Conservation (phyloP, 352 stramenopile species). For the Pythium dissimile region DNA sequence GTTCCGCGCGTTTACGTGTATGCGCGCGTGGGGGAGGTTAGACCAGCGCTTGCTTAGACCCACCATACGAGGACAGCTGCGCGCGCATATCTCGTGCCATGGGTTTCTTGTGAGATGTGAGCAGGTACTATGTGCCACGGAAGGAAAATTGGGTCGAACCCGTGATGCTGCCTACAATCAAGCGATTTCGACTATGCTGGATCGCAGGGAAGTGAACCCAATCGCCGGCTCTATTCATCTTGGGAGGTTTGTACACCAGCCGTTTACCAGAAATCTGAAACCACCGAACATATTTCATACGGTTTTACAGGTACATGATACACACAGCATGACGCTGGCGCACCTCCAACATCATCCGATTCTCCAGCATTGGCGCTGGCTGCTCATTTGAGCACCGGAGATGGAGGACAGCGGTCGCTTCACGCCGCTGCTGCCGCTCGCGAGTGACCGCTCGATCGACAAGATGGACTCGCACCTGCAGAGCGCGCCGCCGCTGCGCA, state of each 20-base stretch:
- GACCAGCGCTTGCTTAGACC: not conserved
- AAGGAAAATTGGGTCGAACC: too few species aligned
- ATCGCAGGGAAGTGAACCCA: not conserved
- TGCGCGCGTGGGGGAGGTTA: not conserved
- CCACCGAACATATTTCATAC: not conserved
- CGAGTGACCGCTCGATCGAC: conserved; percentile 20
- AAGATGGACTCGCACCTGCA: conserved; percentile 24
- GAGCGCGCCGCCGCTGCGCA: conserved; percentile 24
- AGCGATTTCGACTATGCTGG: too few species aligned
- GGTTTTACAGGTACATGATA: not conserved
- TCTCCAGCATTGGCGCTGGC: too few species aligned
- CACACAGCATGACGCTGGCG: not conserved
- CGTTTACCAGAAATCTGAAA: not conserved
- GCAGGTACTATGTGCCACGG: too few species aligned
- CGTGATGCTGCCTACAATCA: too few species aligned
- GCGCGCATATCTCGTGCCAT: conserved; percentile 10
- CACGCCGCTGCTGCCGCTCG: conserved; percentile 9
- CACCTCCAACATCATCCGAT: too few species aligned
- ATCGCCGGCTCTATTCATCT: not conserved
- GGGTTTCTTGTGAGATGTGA: not conserved
- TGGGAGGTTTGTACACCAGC: not conserved
- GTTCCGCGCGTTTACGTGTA: too few species aligned
- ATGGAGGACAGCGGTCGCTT: not conserved
- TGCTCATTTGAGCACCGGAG: too few species aligned
- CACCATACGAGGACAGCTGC: conserved; percentile 10